Conservation (phyloP, 306 rosid genomes). For the Lotus japonicus region DNA sequence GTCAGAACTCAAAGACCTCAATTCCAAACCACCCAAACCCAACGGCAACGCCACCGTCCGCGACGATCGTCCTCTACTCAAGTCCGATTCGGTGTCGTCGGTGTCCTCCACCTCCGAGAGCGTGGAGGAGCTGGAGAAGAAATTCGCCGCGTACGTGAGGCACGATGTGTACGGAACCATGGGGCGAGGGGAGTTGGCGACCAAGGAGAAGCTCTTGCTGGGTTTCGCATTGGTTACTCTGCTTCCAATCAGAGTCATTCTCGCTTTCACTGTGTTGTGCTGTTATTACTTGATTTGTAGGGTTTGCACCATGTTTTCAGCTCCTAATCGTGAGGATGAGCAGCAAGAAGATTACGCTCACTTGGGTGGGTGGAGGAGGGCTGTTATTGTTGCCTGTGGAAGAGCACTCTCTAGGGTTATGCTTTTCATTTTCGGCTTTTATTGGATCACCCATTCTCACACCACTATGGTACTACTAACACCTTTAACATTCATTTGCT, state of each 20-base stretch:
- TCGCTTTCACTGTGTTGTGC: constrained; percentile 36
- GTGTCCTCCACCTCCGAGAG: constrained; percentile 14
- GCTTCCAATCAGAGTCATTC: constrained; percentile 62
- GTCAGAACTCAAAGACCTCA: constrained; percentile 66
- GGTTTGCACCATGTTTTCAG: constrained; percentile 56
- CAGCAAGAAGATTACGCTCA: constrained; percentile 90
- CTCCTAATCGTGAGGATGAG: constrained; percentile 66
- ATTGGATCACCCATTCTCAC: constrained; percentile 59
- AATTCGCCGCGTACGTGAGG: constrained; percentile 70
- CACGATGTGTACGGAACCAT: constrained; percentile 75
- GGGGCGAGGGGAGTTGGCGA: constrained; percentile 80
- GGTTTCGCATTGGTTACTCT: constrained; percentile 62
- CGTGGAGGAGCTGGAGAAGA: constrained; percentile 61
- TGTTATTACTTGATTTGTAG: constrained; percentile 69
- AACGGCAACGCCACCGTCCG: neutral
- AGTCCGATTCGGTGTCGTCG: constrained; percentile 44
- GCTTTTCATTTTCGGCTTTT: constrained; percentile 79
- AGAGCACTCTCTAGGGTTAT: constrained; percentile 64
- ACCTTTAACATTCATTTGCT: neutral
- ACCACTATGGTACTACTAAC: neutral
- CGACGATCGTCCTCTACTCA: constrained; percentile 76
- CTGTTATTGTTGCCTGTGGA: constrained; percentile 56
- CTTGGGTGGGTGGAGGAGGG: constrained; percentile 72
- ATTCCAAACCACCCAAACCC: constrained; percentile 20
- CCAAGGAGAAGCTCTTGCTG: constrained; percentile 64